Evolutionary conservation across 2,329 filamentous ascomycete species (phyloP), one percentile per base, ranked within the genome.

Genomic region (Monosporascus sp.): DNA sequence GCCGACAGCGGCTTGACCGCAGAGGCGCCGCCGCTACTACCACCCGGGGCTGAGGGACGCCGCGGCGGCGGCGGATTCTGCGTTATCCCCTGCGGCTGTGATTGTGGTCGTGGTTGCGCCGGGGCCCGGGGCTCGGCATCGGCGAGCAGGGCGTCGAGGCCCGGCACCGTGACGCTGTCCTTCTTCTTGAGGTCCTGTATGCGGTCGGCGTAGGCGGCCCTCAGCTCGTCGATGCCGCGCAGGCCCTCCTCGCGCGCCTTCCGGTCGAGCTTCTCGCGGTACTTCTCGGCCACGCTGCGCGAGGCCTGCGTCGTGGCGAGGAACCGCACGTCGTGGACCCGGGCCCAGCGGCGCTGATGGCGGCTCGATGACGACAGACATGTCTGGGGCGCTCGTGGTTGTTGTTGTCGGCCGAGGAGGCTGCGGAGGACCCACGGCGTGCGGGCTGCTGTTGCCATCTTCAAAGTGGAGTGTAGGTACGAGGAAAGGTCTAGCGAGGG

Each of bases 321-420:
- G 77, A 93, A 96, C 59, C 92, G 90, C 47, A 96, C 85, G 71
- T 97, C 90, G 70, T 95, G 90, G 31, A 97, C 91, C 64, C 90
- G 90, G 2, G 93, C 93, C 88, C 90, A 95, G 68, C 92, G 84
- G 52, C 86, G 83, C 71, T 97, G 93, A 60, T 74, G 93, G 60
- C 74, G 68, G 25, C n/a, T 17, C 27, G 51, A 36, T 2, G 52
- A 46, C 22, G 42, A 46, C 67, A 60, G 51, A 65, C 63, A 56
- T 66, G 68, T 27, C 67, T 60, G 11, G 64, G 57, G 50, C 67
- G 69, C 45, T 67, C 50, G 14, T 68, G 66, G 53, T 63, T 63
- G 60, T 63, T 63, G 60, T 61, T 61, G 52, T 67, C 58, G 57
- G 47, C 66, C 65, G 11, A 71, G 51, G 34, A 82, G 62, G 54